phyloP scores from a whole-genome alignment of 2,329 filamentous ascomycete genomes.

The Emmonsiellopsis sp. region DNA sequence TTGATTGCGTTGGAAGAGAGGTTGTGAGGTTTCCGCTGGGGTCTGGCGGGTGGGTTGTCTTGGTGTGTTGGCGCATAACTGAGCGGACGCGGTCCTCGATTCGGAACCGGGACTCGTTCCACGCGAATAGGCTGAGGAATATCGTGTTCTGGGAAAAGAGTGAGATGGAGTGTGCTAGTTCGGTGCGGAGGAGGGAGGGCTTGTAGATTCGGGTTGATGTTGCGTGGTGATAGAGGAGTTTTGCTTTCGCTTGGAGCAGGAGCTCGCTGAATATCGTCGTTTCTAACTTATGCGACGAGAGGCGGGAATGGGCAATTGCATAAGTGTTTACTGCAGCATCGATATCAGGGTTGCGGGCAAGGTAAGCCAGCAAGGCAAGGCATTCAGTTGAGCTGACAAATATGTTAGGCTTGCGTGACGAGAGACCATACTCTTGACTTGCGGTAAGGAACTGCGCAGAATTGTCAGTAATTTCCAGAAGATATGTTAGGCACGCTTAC shows the following conservation, averaged over 20 bases:
- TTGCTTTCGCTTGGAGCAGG: slow-evolving; percentile 59
- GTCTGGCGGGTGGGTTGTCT: slow-evolving; percentile 15
- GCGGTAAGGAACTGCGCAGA: slow-evolving; percentile 45
- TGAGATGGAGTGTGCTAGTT: slow-evolving; percentile 52
- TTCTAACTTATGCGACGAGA: slow-evolving; percentile 29
- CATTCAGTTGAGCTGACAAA: slow-evolving; percentile 53
- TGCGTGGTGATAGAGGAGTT: slow-evolving; percentile 59
- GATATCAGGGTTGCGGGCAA: slow-evolving; percentile 37
- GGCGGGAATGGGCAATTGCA: slow-evolving; percentile 34
- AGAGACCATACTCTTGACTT: slow-evolving; percentile 48
- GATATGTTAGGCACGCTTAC: slow-evolving; percentile 22
- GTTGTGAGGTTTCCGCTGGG: slow-evolving; percentile 12
- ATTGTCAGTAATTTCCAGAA: slow-evolving; percentile 40
- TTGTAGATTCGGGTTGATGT: slow-evolving; percentile 56
- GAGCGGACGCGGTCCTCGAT: slow-evolving; percentile 70
- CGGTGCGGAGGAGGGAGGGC: slow-evolving; percentile 54
- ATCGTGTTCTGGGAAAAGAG: slow-evolving; percentile 68
- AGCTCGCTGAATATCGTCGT: slow-evolving; percentile 43
- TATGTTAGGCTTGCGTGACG: slow-evolving; percentile 38
- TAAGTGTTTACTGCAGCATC: slow-evolving; percentile 31
- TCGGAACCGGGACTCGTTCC: slow-evolving; percentile 62
- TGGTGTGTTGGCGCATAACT: slow-evolving; percentile 43
- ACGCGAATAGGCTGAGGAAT: slow-evolving; percentile 64
- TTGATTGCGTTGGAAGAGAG: slow-evolving; percentile 8
- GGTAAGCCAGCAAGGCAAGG: slow-evolving; percentile 58